phyloP scores from a whole-genome alignment of 495 filamentous ascomycete genomes.

The Neurospora discreta region DNA sequence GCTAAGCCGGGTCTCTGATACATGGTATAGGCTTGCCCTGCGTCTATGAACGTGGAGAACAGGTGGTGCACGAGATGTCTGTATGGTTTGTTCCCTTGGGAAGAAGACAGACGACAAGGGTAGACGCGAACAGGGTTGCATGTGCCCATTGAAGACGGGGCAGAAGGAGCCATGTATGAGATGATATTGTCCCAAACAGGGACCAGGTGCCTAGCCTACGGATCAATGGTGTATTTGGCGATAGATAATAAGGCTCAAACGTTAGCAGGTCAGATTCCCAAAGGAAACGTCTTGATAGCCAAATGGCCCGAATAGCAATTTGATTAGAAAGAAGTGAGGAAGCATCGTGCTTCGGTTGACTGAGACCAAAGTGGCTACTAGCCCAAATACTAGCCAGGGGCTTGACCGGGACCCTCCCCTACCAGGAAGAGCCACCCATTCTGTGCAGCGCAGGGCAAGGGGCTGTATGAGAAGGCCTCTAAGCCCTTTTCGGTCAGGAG shows the following conservation, averaged over 20 bases:
- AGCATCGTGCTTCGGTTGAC: background rate
- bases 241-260: background rate
- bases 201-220: background rate
- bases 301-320: background rate
- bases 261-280: background rate
- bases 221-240: background rate
- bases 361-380: background rate
- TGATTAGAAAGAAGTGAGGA: background rate
- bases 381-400: background rate
- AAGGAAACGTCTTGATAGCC: background rate
- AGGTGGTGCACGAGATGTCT: conserved; percentile 33
- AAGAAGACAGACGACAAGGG: conserved; percentile 17
- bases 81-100: conserved; percentile 31
- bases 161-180: conserved; percentile 8
- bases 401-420: background rate
- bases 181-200: background rate
- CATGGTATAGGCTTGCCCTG: conserved; percentile 38
- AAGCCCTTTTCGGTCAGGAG: background rate
- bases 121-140: conserved; percentile 32
- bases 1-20: conserved; percentile 34
- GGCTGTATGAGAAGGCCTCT: background rate
- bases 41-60: conserved; percentile 33
- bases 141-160: conserved; percentile 34
- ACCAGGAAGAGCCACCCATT: background rate
- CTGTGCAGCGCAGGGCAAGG: background rate